Percentiles rank a stretch among this genome's conserved stretches.
phyloP scores from a whole-genome alignment of 345 rosid genomes.

The Bretschneidera sinensis region DNA sequence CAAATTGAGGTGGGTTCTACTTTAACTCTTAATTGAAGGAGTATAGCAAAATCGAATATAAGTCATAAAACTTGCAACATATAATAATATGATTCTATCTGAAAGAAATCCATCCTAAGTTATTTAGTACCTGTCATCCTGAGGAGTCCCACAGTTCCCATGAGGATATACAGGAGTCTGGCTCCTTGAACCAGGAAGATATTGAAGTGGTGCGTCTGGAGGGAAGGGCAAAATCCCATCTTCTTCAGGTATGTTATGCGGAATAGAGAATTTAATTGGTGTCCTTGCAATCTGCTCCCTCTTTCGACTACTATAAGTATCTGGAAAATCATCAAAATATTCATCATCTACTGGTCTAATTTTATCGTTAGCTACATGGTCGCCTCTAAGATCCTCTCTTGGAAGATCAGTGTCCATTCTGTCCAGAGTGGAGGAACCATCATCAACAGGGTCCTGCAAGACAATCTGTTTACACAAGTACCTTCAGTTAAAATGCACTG shows the following conservation, averaged over 20 bases:
- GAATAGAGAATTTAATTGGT: slow-evolving; percentile 28
- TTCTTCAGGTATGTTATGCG: slow-evolving; percentile 39
- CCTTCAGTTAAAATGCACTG: slow-evolving; percentile 23
- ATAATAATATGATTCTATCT: neutral
- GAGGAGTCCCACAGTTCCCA: no score
- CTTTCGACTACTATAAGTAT: slow-evolving; percentile 27
- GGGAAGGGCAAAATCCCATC: slow-evolving; percentile 27
- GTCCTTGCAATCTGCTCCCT: slow-evolving; percentile 28
- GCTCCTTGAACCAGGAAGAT: slow-evolving; percentile 34
- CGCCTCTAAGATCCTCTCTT: slow-evolving; percentile 32
- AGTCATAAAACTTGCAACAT: no score
- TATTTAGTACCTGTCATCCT: slow-evolving; percentile 47
- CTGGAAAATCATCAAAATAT: slow-evolving; percentile 31
- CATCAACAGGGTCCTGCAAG: slow-evolving; percentile 57
- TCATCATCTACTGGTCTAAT: slow-evolving; percentile 22
- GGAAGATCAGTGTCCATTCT: slow-evolving; percentile 30
- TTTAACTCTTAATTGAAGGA: no score
- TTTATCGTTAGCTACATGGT: slow-evolving; percentile 35
- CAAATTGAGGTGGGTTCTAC: no score
- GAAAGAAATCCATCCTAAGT: slow-evolving; percentile 3
- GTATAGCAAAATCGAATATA: no score
- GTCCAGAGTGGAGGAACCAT: slow-evolving; percentile 43
- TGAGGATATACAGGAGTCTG: slow-evolving; percentile 29
- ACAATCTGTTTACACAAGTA: slow-evolving; percentile 62
- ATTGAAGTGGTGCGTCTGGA: slow-evolving; percentile 26